Conservation (phyloP, 139 green algal genomes). For the Pseudopediastrum boryanum region DNA sequence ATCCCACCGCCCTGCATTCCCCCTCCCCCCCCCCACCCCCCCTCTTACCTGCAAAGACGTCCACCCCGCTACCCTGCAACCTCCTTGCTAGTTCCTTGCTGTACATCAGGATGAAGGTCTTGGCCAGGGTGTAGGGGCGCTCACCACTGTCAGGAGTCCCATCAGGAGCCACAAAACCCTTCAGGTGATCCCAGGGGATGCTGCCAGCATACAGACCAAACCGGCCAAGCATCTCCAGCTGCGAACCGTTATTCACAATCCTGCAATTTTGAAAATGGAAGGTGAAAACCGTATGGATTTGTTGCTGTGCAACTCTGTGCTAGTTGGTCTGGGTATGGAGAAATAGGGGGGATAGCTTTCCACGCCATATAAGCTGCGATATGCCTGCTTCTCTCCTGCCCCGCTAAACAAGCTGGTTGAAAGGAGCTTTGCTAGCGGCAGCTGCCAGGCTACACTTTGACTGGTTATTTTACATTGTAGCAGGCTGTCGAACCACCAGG, state of each 20-base stretch:
- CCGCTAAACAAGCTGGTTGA: too few relatives aligned
- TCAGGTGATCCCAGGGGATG: neutral
- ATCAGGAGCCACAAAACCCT: neutral
- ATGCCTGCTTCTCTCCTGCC: too few relatives aligned
- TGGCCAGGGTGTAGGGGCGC: conserved; percentile 12
- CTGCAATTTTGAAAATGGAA: too few relatives aligned
- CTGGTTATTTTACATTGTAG: too few relatives aligned
- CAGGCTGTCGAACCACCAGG: too few relatives aligned
- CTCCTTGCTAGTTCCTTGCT: conserved; percentile 7
- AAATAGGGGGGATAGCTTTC: too few relatives aligned
- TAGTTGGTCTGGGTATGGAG: too few relatives aligned
- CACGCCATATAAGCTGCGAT: too few relatives aligned
- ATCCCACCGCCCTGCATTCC: conserved; percentile 26
- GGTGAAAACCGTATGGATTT: too few relatives aligned
- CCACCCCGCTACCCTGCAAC: conserved; percentile 28
- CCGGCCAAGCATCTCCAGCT: conserved; percentile 1
- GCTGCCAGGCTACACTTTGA: too few relatives aligned
- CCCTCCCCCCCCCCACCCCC: neutral
- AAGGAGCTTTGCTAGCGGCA: too few relatives aligned
- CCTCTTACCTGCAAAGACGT: conserved; percentile 17
- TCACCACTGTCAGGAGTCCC: conserved; percentile 3
- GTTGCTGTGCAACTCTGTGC: too few relatives aligned
- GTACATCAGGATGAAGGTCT: conserved; percentile 23
- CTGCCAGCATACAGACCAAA: neutral
- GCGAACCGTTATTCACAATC: neutral